These are phyloP conservation scores for Naganishia kalamii DNA, from an alignment of 768 basidiomycete species.

Conservation along the genomic window DNA sequence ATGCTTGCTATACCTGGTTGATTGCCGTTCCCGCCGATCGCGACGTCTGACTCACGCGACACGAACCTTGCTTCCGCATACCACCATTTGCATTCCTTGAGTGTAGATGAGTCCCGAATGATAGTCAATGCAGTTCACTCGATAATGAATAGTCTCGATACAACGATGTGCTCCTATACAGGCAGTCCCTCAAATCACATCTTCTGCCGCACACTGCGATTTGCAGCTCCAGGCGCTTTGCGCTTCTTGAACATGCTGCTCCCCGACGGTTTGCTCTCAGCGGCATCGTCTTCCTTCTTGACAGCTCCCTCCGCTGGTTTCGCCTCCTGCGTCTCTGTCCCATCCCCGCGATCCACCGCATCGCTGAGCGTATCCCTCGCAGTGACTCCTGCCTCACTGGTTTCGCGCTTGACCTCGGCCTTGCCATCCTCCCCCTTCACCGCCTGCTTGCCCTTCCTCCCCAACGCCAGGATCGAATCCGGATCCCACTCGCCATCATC, in stretches of 20 bases:
- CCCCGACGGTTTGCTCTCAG: slow-evolving; percentile 10
- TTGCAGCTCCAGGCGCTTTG: slow-evolving; percentile 30
- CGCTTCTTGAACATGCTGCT: slow-evolving; percentile 47
- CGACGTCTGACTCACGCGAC: too few species aligned
- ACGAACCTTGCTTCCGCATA: too few species aligned
- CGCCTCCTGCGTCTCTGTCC: not conserved
- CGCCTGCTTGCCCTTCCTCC: slow-evolving; percentile 29
- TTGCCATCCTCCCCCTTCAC: slow-evolving; percentile 18
- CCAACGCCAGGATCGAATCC: slow-evolving; percentile 56
- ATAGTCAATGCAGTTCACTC: not conserved
- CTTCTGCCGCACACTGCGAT: slow-evolving; percentile 22
- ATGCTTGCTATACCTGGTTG: too few species aligned
- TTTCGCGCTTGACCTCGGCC: slow-evolving; percentile 18
- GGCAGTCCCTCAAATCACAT: not conserved
- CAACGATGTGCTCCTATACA: not conserved
- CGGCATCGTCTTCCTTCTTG: slow-evolving; percentile 15
- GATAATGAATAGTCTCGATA: not conserved
- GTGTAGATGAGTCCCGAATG: too few species aligned
- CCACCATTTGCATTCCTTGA: too few species aligned
- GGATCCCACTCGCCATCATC: slow-evolving; percentile 68
- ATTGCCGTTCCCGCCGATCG: too few species aligned
- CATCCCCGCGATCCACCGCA: not conserved
- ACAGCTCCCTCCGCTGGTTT: slow-evolving; percentile 16
- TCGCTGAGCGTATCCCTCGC: not conserved
- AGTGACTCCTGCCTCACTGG: not conserved